Evolutionary conservation across 768 basidiomycete species (phyloP), one percentile per base, ranked within the genome.

Genomic region (Trametes cinnabarina): DNA sequence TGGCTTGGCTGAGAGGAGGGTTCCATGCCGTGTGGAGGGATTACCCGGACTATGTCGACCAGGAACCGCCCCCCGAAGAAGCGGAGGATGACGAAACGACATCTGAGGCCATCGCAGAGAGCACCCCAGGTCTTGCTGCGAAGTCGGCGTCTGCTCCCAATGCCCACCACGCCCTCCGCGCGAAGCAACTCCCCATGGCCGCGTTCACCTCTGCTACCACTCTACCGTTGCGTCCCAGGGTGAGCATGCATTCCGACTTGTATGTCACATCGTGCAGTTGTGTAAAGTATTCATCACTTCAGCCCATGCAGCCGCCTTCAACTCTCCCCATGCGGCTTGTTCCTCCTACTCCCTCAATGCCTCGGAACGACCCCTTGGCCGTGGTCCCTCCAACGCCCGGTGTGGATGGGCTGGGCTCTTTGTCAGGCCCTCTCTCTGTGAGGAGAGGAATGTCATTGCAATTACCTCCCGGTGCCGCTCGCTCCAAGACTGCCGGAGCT

Each of bases 1-100:
- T 98, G 4, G 77, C 74, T 28, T 96, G 92, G 86, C 71, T 97
- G 49, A 79, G 81, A 54, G 95, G 95, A 26, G 95, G 95, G 4
- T 92, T 92, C 68, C 81, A 87, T 57, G 80, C 85, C 0, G 77
- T 92, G 1, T 84, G 79, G 80, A 73, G 76, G 12, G 82, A 84
- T 40, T 72, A 71, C 12, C 76, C 75, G 4, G 73, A 81, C 43
- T 71, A 88, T 40, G 71, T 88, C 26, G 84, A 86, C 61, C 74
- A 76, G 8, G 71, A 73, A 22, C 78, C 77, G 0, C 78, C 79
- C 4, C 68, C 73, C 3, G 79, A 79, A 15, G 85, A 86, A 19
- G 72, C 75, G 1, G 82, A 83, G 4, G 77, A 80, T 28, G 72
- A 75, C 12, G 84, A 83, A 10, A 67, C 12, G 6, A 23, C 64